Evolutionary conservation across 140 eudicot species (phyloP).

Genomic region (Bidens hawaiensis): DNA sequence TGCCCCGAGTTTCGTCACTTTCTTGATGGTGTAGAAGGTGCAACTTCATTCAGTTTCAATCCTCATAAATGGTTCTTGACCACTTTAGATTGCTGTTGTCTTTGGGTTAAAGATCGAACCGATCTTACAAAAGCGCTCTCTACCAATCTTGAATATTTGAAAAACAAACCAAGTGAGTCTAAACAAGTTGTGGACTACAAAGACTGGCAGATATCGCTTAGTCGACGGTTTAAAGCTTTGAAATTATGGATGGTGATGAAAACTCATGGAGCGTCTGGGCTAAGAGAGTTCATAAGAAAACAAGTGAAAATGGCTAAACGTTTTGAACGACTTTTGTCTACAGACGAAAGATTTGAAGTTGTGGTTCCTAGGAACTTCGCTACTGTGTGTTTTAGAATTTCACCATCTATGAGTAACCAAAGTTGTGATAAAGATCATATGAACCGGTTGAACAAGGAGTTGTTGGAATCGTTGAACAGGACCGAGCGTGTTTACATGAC

Average conservation of each 20-base stretch:
- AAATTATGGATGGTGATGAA: slow-evolving; percentile 33
- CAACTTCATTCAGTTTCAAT: slow-evolving; percentile 26
- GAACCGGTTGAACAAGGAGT: slow-evolving; percentile 14
- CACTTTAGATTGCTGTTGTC: slow-evolving; percentile 36
- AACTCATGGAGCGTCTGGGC: slow-evolving; percentile 25
- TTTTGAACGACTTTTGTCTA: slow-evolving; percentile 22
- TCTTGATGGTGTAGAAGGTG: slow-evolving; percentile 33
- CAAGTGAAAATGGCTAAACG: slow-evolving; percentile 38
- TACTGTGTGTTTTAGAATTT: slow-evolving; percentile 32
- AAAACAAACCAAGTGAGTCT: slow-evolving; percentile 10
- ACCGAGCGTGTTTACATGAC: slow-evolving; percentile 33
- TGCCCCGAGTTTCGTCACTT: slow-evolving; percentile 33
- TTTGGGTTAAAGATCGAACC: slow-evolving; percentile 30
- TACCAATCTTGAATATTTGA: slow-evolving; percentile 31
- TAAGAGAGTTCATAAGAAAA: slow-evolving; percentile 10
- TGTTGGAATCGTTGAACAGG: slow-evolving; percentile 30
- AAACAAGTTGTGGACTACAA: slow-evolving; percentile 36
- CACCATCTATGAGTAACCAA: neutral
- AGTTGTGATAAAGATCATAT: neutral
- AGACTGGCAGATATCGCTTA: slow-evolving; percentile 35
- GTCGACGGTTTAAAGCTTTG: slow-evolving; percentile 32
- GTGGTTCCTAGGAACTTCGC: slow-evolving; percentile 30
- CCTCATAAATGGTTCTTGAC: slow-evolving; percentile 39
- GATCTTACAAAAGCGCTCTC: slow-evolving; percentile 14
- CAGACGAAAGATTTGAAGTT: slow-evolving; percentile 23